phyloP scores from a whole-genome alignment of 192 early-diverging fungal genomes.

The Umbelopsis sp. region DNA sequence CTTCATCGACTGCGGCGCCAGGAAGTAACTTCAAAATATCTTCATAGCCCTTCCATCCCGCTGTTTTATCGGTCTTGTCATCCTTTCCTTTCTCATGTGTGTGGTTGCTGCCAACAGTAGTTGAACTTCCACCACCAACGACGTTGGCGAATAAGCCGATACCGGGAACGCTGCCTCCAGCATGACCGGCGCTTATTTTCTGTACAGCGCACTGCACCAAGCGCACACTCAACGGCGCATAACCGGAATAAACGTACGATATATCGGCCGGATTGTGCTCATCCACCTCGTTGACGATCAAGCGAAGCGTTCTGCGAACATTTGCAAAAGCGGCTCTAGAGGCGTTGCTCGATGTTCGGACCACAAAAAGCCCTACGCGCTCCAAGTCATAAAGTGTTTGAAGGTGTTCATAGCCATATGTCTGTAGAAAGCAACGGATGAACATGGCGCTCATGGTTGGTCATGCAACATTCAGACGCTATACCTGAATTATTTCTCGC shows the following conservation, averaged over 20 bases:
- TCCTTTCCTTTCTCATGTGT: slow-evolving; percentile 31
- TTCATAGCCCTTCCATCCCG: slow-evolving; percentile 89
- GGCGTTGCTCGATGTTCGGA: slow-evolving; percentile 39
- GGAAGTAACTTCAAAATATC: slow-evolving; percentile 81
- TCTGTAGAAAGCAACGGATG: slow-evolving; percentile 44
- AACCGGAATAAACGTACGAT: slow-evolving; percentile 93
- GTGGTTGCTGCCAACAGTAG: slow-evolving; percentile 19
- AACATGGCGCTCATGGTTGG: too few species aligned
- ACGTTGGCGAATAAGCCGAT: slow-evolving; percentile 46
- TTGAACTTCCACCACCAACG: slow-evolving; percentile 35
- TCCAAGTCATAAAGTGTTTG: slow-evolving; percentile 83
- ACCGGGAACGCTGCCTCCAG: slow-evolving; percentile 40
- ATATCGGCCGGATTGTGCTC: slow-evolving; percentile 86
- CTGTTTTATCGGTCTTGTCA: slow-evolving; percentile 28
- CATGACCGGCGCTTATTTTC: slow-evolving; percentile 42
- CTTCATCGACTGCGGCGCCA: slow-evolving; percentile 80
- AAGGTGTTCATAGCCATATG: slow-evolving; percentile 91
- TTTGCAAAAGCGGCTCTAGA: slow-evolving; percentile 56
- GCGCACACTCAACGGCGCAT: slow-evolving; percentile 89
- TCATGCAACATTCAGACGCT: not conserved
- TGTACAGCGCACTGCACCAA: slow-evolving; percentile 79
- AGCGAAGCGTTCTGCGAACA: slow-evolving; percentile 68
- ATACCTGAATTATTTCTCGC: slow-evolving; percentile 80
- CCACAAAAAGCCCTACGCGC: slow-evolving; percentile 65
- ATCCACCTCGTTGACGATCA: slow-evolving; percentile 88